These are phyloP conservation scores for Zygnema cylindricum DNA, from an alignment of 139 green algal genomes.

Conservation along the genomic window DNA sequence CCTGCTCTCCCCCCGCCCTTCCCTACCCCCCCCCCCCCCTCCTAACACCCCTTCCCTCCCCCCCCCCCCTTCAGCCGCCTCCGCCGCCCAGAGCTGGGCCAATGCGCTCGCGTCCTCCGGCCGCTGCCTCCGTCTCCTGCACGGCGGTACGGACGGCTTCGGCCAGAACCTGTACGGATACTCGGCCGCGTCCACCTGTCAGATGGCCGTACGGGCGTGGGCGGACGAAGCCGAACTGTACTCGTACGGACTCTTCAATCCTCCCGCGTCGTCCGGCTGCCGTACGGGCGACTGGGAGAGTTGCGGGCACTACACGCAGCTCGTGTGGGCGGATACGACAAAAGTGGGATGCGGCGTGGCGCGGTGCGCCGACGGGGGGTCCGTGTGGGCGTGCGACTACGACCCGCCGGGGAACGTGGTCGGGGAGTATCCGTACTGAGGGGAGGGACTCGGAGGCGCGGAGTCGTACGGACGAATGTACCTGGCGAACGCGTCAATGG, in stretches of 20 bases:
- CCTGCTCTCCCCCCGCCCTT: background rate
- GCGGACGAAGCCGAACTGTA: background rate
- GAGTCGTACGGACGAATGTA: no score
- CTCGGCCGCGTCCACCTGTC: background rate
- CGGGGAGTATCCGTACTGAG: background rate
- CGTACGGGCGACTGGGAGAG: background rate
- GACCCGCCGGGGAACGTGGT: background rate
- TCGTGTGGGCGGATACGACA: slow-evolving; percentile 9
- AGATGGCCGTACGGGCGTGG: background rate
- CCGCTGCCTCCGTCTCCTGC: background rate
- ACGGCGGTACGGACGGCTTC: background rate
- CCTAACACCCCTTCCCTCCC: no score
- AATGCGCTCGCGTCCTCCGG: background rate
- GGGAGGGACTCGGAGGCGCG: no score
- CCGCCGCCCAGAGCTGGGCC: background rate
- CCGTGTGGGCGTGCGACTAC: slow-evolving; percentile 7
- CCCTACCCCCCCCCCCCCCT: no score
- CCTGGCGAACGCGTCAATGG: no score
- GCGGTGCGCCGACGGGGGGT: background rate
- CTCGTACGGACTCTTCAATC: background rate
- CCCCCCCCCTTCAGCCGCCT: background rate
- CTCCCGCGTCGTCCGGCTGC: background rate
- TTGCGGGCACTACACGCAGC: slow-evolving; percentile 20
- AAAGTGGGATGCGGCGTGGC: background rate
- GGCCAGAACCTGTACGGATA: slow-evolving; percentile 13